phyloP scores from a whole-genome alignment of 192 early-diverging fungal genomes.

The Linnemannia exigua region DNA sequence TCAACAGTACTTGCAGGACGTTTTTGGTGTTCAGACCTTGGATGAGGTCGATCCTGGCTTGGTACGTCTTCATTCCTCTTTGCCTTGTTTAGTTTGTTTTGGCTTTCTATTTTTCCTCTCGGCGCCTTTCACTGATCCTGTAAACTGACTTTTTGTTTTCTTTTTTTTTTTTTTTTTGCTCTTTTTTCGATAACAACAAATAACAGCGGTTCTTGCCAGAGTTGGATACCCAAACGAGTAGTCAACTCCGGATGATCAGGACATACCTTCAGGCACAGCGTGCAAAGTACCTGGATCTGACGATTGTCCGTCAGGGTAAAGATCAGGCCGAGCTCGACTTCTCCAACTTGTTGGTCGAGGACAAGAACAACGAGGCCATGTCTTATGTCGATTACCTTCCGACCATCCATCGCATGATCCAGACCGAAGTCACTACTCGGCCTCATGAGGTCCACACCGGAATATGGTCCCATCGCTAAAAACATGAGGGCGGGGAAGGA shows the following conservation, averaged over 20 bases:
- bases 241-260: constrained; percentile 70
- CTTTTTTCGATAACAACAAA: background rate
- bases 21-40: constrained; percentile 83
- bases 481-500: background rate
- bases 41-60: constrained; percentile 77
- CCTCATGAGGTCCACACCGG: constrained; percentile 39
- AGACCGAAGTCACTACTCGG: constrained; percentile 71
- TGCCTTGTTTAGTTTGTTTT: no score
- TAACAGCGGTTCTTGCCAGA: constrained; percentile 75
- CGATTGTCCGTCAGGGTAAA: constrained; percentile 88
- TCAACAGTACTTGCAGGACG: constrained; percentile 71
- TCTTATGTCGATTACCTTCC: constrained; percentile 95
- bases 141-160: background rate
- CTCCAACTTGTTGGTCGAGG: constrained; percentile 86
- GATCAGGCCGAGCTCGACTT: constrained; percentile 89
- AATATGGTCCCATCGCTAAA: constrained; percentile 38
- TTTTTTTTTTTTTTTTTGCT: constrained; percentile 5
- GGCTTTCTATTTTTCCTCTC: background rate
- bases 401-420: constrained; percentile 89
- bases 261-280: constrained; percentile 74
- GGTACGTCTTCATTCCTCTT: constrained; percentile 67
- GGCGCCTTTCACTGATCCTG: no score
- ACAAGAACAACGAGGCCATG: constrained; percentile 90
- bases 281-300: constrained; percentile 73
- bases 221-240: constrained; percentile 70